Base-by-base conservation (phyloP, 768 basidiomycete genomes). In the Leccinum broughii region DNA sequence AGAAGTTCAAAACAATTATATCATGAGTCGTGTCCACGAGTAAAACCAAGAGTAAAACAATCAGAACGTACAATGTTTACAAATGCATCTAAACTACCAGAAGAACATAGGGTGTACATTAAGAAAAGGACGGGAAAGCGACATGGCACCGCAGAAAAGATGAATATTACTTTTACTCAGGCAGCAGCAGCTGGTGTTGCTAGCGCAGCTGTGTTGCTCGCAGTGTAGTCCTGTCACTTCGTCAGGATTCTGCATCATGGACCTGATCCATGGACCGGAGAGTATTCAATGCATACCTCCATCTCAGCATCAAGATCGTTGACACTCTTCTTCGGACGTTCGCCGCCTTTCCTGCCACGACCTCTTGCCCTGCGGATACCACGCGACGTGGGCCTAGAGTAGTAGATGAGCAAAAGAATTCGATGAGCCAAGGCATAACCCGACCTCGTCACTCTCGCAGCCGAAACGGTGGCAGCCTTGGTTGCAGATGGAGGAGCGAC, bases 221-320 rank as follows among this genome's bases (percentile, higher is more conserved):
- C 80, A 37, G 88, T 89, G 66, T 90, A 90, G 69, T 90, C 88
- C 88, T 90, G 57, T 6, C 22, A 22, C 8, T 57, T 56, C 17
- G 54, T 64, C 51, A 57, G 37, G 4, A n/a, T 28, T 9, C 11
- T 20, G 22, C 6, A 56, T 30, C n/a, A 24, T 20, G 14, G 37
- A 3, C 3, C 1, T 34, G 34, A 13, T 34, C 10, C 32, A 32
- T 32, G 32, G 11, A 34, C 10, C 32, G 32, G 32, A 6, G 35
- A 35, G 14, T 51, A 1, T 1, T 3, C 4, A 17, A 49, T 34
- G 73, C 85, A 39, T 60, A 96, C 96, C 85, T 91, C 91, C 96
- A 98, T 98, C 81, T 98, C 96, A 8, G 95, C 94, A 72, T 98
- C 96, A 48, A 98, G 85, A 72, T 95, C 93, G 32, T 92, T 95